Evolutionary conservation across 176 grass and related monocot genomes (phyloP), one percentile per base, ranked within the genome.

Genomic region (Otatea glauca): DNA sequence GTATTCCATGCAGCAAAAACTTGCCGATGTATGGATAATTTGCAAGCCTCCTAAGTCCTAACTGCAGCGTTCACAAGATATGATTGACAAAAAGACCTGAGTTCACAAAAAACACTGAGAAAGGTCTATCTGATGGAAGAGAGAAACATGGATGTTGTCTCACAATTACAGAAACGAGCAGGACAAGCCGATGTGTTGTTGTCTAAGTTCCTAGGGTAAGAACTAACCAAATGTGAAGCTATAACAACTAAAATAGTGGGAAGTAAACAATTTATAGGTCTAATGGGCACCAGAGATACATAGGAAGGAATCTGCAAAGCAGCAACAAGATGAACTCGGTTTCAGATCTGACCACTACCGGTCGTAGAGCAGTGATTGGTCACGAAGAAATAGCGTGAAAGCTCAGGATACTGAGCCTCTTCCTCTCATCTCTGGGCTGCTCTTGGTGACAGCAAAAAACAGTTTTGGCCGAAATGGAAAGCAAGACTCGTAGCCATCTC

Each of bases 341-440:
- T 67, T 68, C 72, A 84, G 72, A 84, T 68, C 62, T 76, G 62
- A 4, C 62, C 49, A 29, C 74, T 24, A 39, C 74, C 37, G 3
- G 32, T 37, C 18, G 74, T 45, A 68, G 43, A 55, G 15, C 47
- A 84, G 32, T 42, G 72, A 16, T 39, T 84, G 61, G 47, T 43
- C 35, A 42, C 0, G n/a, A 65, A 42, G 0, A 7, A 6, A 53
- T 17, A 67, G 65, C 9, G 9, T 67, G 44, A 76, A 83, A 76
- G 6, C 21, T 84, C 48, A 2, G 35, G 35, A 37, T 37, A 37
- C 35, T 37, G 35, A 37, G 2, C 35, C 35, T 37, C 35, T 37
- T 37, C 35, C 35, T 37, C 3, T 37, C 35, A 37, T 37, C 35
- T 37, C 35, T 37, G 35, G 35, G 35, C 35, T 37, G 35, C 35